phyloP scores from a whole-genome alignment of 2,329 filamentous ascomycete species.

The Ascosphaera apis region DNA sequence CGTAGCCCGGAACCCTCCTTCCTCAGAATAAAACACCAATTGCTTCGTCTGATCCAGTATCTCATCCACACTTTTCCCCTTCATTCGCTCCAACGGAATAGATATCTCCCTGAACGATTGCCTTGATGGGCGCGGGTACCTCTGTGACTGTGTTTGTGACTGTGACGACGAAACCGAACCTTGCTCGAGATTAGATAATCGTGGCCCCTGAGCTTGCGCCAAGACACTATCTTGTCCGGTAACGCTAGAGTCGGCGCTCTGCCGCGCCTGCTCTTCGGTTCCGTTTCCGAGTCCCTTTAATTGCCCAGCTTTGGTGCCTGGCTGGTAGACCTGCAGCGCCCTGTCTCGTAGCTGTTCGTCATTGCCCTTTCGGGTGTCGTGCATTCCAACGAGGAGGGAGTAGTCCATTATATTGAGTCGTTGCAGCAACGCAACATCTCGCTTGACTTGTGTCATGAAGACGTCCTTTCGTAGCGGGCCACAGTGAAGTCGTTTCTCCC shows the following conservation, averaged over 20 bases:
- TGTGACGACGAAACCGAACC: neutral
- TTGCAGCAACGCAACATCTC: conserved; percentile 70
- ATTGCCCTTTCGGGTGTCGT: conserved; percentile 74
- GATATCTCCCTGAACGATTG: conserved; percentile 43
- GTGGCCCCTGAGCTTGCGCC: neutral
- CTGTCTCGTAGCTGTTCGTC: conserved; percentile 81
- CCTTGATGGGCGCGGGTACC: neutral
- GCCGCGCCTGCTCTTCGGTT: neutral
- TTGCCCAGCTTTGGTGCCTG: conserved; percentile 24
- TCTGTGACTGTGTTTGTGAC: too few species aligned
- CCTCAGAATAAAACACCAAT: conserved; percentile 78
- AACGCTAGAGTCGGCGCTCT: neutral
- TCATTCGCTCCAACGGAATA: conserved; percentile 68
- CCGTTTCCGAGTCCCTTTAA: neutral
- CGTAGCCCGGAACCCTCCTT: conserved; percentile 80
- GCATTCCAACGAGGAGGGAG: conserved; percentile 80
- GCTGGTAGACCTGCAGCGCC: conserved; percentile 83
- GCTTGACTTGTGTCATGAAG: conserved; percentile 73
- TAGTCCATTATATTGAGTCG: conserved; percentile 96
- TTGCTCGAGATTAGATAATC: neutral
- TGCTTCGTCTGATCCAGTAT: conserved; percentile 52
- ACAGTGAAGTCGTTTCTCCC: conserved; percentile 66
- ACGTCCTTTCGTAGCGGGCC: conserved; percentile 69
- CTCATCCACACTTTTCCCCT: conserved; percentile 74
- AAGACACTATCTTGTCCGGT: neutral